Evolutionary conservation across 2,329 filamentous ascomycete genomes (phyloP).

Genomic region (Verticillium albo-atrum): DNA sequence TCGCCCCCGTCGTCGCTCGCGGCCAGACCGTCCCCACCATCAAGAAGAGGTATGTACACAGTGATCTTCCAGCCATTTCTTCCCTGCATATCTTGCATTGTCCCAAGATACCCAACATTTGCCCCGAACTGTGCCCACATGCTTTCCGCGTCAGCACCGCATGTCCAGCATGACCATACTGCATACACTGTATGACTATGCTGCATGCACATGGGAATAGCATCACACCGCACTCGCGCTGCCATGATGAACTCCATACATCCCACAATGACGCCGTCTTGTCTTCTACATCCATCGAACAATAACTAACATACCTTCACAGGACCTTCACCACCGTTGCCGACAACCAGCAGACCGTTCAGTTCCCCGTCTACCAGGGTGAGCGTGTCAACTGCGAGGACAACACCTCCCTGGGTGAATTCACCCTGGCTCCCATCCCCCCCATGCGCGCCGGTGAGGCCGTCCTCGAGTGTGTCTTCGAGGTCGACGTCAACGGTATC

Average conservation of each 20-base stretch:
- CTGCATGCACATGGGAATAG: too few relatives aligned
- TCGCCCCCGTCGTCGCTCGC: conserved; percentile 85
- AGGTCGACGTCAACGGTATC: conserved; percentile 99
- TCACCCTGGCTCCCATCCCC: conserved; percentile 85
- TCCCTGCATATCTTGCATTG: too few relatives aligned
- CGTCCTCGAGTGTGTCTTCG: conserved; percentile 95
- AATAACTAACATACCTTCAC: not conserved
- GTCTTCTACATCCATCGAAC: too few relatives aligned
- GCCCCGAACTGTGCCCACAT: too few relatives aligned
- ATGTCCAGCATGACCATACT: too few relatives aligned
- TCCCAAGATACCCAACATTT: too few relatives aligned
- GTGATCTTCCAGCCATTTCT: too few relatives aligned
- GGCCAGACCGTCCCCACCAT: conserved; percentile 72
- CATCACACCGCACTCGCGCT: too few relatives aligned
- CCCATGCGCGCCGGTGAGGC: conserved; percentile 92
- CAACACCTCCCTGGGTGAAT: conserved; percentile 97
- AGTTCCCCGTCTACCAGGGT: conserved; percentile 93
- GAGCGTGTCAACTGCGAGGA: conserved; percentile 98
- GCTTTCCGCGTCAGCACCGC: too few relatives aligned
- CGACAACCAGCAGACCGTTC: conserved; percentile 66
- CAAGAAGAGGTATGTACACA: conserved; percentile 66
- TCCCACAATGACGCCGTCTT: conserved; percentile 4
- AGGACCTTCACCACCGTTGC: conserved; percentile 81
- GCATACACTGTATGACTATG: too few relatives aligned
- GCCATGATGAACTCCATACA: too few relatives aligned